Conservation (phyloP, 2,329 filamentous ascomycete species). For the Didymella glomerata region DNA sequence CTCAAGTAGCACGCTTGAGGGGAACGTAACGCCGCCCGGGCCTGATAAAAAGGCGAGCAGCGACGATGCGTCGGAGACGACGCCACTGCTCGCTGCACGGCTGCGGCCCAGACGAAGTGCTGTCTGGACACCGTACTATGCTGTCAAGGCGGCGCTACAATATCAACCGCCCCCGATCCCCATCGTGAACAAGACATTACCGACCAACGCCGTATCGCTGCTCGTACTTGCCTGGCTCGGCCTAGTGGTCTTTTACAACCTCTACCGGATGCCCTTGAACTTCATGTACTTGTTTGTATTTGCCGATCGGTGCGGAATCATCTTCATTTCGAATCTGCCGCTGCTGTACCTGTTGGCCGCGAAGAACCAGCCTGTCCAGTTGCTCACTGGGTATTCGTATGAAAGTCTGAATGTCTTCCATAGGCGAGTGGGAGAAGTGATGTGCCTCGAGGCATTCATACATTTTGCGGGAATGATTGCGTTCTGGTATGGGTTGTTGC, state of each 20-base stretch:
- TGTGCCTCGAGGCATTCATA: slow-evolving; percentile 67
- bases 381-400: slow-evolving; percentile 70
- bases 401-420: slow-evolving; percentile 73
- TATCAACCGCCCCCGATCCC: slow-evolving; percentile 67
- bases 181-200: slow-evolving; percentile 64
- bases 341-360: slow-evolving; percentile 70
- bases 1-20: slow-evolving; percentile 52
- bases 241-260: slow-evolving; percentile 66
- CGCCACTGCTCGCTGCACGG: slow-evolving; percentile 42
- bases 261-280: slow-evolving; percentile 61
- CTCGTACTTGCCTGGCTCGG: slow-evolving; percentile 61
- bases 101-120: slow-evolving; percentile 8
- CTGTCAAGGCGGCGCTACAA: slow-evolving; percentile 52
- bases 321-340: slow-evolving; percentile 62
- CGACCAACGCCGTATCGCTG: slow-evolving; percentile 65
- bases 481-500: slow-evolving; percentile 63
- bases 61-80: slow-evolving; percentile 41
- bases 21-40: slow-evolving; percentile 44
- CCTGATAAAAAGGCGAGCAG: slow-evolving; percentile 20
- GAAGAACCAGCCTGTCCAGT: slow-evolving; percentile 70
- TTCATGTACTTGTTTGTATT: slow-evolving; percentile 64
- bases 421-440: slow-evolving; percentile 67
- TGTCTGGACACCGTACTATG: slow-evolving; percentile 33
- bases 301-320: slow-evolving; percentile 64
- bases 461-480: slow-evolving; percentile 65